Conservation (phyloP, 2,329 filamentous ascomycete species). For the Ascochyta rabiei region DNA sequence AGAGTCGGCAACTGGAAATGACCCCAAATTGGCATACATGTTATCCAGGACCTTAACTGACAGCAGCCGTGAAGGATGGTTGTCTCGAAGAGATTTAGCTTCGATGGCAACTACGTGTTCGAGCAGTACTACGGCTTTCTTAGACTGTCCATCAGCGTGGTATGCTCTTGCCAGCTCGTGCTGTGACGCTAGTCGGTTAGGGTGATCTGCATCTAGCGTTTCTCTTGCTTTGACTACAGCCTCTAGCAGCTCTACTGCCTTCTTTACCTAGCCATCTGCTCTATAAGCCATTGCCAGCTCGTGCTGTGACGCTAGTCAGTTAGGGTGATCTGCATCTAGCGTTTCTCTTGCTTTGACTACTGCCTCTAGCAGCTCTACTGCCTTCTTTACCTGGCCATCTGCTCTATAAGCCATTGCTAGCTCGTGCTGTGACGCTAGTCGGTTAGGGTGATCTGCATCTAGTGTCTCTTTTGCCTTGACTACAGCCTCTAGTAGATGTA, state of each 20-base stretch:
- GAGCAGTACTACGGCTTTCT: conserved; percentile 9
- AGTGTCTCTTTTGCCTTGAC: background rate
- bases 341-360: background rate
- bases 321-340: no score
- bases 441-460: background rate
- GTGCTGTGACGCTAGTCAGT: conserved; percentile 11
- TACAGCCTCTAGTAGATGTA: conserved; percentile 9
- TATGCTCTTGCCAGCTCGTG: conserved; percentile 11
- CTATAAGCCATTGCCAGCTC: conserved; percentile 3
- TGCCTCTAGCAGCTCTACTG: conserved; percentile 7
- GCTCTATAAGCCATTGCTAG: conserved; percentile 7
- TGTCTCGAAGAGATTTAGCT: no score
- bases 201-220: no score
- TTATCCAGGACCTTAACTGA: background rate
- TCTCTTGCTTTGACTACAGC: background rate
- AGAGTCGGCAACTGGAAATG: no score
- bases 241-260: conserved; percentile 13
- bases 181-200: conserved; percentile 6
- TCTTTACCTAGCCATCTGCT: conserved; percentile 9
- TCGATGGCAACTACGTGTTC: no score
- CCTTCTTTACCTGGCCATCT: conserved; percentile 8
- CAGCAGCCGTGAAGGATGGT: background rate
- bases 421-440: conserved; percentile 11
- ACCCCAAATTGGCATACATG: no score
- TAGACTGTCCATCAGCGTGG: conserved; percentile 5